Percentiles rank a stretch among this genome's conserved stretches.
These are phyloP conservation scores for Saksenaea oblongispora DNA, from an alignment of 371 early-diverging fungal genomes.

Conservation along the genomic window DNA sequence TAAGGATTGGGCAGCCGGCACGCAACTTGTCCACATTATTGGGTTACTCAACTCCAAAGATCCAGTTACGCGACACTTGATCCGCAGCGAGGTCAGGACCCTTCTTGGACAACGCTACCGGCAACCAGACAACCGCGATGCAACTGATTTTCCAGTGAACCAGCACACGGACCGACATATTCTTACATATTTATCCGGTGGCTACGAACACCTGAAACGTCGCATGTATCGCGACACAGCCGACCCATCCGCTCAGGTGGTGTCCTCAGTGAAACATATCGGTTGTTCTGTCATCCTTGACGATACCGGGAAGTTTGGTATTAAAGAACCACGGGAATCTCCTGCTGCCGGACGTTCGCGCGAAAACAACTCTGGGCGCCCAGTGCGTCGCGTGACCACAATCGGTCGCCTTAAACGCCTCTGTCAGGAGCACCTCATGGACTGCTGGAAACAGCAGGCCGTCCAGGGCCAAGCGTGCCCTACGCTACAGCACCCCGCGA, in stretches of 20 bases:
- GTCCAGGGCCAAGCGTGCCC: slow-evolving; percentile 1
- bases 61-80: not conserved
- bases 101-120: not conserved
- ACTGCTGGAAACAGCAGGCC: not conserved
- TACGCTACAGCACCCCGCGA: not conserved
- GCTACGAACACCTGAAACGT: slow-evolving; percentile 1
- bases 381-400: not conserved
- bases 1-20: not conserved
- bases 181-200: not conserved
- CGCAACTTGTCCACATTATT: not conserved
- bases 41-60: not conserved
- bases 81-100: not conserved
- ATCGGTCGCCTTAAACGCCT: not conserved
- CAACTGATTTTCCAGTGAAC: not conserved
- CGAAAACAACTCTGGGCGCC: no score
- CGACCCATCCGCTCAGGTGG: not conserved
- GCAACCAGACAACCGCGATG: not conserved
- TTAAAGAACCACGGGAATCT: no score
- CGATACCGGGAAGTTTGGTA: no score
- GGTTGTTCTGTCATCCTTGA: not conserved
- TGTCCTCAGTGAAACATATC: not conserved
- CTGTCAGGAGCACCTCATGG: not conserved
- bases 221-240: not conserved
- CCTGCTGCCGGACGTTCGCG: no score
- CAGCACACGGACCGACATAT: not conserved